Evolutionary conservation across 139 green algal species (phyloP).

Genomic region (Yamagishiella unicocca): DNA sequence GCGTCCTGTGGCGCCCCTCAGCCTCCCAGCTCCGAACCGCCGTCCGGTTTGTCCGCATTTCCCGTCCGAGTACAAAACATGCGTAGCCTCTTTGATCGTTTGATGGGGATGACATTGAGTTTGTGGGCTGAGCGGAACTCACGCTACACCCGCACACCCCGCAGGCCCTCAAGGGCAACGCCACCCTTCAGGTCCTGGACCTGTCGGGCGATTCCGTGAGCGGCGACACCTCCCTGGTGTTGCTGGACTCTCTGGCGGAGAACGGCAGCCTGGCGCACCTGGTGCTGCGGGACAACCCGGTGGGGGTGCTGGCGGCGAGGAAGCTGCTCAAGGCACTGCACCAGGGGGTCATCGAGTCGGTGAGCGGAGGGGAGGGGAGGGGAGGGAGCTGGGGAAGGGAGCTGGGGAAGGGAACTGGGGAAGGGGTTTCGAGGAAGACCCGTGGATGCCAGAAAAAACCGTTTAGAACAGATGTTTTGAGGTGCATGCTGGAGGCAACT

Average conservation of each 20-base stretch:
- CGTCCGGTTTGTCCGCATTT: too few species aligned
- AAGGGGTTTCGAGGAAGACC: too few species aligned
- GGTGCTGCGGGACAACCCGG: constrained; percentile 61
- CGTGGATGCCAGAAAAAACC: too few species aligned
- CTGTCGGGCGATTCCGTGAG: constrained; percentile 47
- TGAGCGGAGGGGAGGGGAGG: not conserved
- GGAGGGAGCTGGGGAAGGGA: not conserved
- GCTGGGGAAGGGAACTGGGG: not conserved
- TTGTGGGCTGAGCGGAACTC: too few species aligned
- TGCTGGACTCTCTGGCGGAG: constrained; percentile 51
- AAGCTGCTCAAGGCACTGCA: constrained; percentile 61
- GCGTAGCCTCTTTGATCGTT: too few species aligned
- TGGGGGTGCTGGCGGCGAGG: constrained; percentile 51
- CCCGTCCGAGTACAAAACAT: too few species aligned
- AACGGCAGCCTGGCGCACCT: constrained; percentile 15
- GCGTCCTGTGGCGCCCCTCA: too few species aligned
- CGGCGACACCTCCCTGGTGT: constrained; percentile 53
- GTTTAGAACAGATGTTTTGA: too few species aligned
- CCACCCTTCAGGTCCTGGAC: constrained; percentile 53
- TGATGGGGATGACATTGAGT: too few species aligned
- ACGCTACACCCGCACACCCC: too few species aligned
- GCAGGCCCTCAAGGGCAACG: constrained; percentile 41
- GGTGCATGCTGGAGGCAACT: too few species aligned
- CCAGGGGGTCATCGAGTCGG: constrained; percentile 33
- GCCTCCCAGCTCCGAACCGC: too few species aligned